Conservation (phyloP, 352 stramenopile genomes). For the Phytophthora ramorum region DNA sequence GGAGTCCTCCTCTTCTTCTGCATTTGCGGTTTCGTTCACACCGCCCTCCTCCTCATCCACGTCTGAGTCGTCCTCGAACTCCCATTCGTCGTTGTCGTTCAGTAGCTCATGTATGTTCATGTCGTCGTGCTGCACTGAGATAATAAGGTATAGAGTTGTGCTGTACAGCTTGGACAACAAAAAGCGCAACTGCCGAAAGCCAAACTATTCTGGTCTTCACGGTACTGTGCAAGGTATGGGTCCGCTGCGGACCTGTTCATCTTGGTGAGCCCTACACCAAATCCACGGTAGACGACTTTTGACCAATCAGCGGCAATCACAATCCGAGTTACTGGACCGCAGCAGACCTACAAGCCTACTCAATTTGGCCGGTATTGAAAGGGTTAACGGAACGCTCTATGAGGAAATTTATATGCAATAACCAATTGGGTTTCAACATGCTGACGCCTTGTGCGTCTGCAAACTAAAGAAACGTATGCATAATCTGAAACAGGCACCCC, state of each 20-base stretch:
- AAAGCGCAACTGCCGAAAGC: background rate
- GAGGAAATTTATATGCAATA: constrained; percentile 1
- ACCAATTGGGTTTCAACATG: constrained; percentile 1
- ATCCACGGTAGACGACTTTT: background rate
- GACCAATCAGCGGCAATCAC: background rate
- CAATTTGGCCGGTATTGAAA: background rate
- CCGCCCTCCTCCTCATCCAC: background rate
- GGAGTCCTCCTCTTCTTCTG: background rate
- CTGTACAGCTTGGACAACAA: background rate
- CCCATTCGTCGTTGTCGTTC: background rate
- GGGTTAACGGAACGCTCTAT: background rate
- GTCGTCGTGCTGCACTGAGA: background rate
- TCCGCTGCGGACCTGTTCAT: background rate
- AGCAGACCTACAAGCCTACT: background rate
- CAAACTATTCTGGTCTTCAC: background rate
- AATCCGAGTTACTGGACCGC: background rate
- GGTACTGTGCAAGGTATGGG: no score
- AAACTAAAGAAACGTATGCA: constrained; percentile 4
- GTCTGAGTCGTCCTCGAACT: background rate
- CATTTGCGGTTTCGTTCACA: background rate
- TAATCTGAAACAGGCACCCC: background rate
- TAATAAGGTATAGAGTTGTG: background rate
- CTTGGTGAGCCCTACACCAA: background rate
- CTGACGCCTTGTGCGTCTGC: background rate
- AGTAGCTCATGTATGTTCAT: background rate